Evolutionary conservation across 495 filamentous ascomycete species (phyloP), one percentile per base, ranked within the genome.

Genomic region (Lindgomyces ingoldianus): DNA sequence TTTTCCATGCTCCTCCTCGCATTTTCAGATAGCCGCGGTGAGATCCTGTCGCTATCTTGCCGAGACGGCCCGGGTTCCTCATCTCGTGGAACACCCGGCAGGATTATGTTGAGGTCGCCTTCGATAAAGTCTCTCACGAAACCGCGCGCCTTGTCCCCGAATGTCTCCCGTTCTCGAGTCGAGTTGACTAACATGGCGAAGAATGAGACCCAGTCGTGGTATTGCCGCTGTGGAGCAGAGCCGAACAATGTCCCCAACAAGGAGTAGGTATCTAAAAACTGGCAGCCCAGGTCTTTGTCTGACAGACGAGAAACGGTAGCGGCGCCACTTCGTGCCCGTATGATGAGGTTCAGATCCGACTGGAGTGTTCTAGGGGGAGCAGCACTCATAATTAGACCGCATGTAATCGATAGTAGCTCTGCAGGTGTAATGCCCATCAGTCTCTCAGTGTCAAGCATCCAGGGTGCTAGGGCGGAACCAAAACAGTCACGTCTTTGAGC

Each of bases 381-480:
- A 21, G 54, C 30, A 11, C 26, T 4, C 25, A 65, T 53, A 19
- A 65, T 65, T 8, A 65, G 29, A 26, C 52, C 47, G 24, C 62
- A 65, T n/a, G 30, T 18, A 9, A 57, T 58, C 1, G 53, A 57
- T 6, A 65, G 54, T 2, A 65, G 54, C 54, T 65, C 44, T 12
- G 62, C 62, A 11, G 62, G 22, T 14, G 53, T 50, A 22, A 65
- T 58, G 44, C 62, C 62, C 62, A 65, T 65, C 4, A 21, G 46
- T n/a, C 14, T 19, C 33, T 65, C 62, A 21, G 54, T 45, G 4
- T 65, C 18, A 19, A 11, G 24, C 46, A 57, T 58, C 47, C 62
- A 46, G 14, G 21, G 3, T 1, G 27, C 27, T 21, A 57, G 29
- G 25, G 8, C 10, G 19, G 18, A 3, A 11, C 33, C 24, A 14